Conservation (phyloP, 768 basidiomycete species). For the Boletus coccyginus region DNA sequence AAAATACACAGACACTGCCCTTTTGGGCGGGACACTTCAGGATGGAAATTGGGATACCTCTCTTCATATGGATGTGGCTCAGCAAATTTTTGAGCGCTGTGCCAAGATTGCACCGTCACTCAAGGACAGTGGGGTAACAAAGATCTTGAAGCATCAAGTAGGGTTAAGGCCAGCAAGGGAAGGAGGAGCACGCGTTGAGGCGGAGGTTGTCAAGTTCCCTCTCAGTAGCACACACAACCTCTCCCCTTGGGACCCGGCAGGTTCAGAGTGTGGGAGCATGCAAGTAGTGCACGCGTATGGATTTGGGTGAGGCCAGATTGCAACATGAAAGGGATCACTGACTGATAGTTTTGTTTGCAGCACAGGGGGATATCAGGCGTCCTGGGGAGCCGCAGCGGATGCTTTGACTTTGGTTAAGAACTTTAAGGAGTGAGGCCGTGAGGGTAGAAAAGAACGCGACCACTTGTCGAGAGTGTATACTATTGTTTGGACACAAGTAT, state of each 20-base stretch:
- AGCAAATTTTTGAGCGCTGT: constrained; percentile 47
- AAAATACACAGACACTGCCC: constrained; percentile 40
- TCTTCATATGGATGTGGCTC: constrained; percentile 38
- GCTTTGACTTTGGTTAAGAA: constrained; percentile 30
- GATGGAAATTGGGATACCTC: constrained; percentile 50
- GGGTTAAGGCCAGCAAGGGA: constrained; percentile 55
- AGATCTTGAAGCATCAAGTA: constrained; percentile 52
- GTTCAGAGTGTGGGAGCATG: constrained; percentile 23
- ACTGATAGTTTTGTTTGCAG: constrained; percentile 23
- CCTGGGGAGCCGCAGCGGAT: constrained; percentile 44
- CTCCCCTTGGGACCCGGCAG: constrained; percentile 16
- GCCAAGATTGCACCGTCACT: constrained; percentile 38
- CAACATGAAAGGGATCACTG: not conserved
- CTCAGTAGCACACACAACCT: constrained; percentile 19
- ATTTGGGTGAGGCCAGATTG: constrained; percentile 41
- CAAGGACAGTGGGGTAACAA: constrained; percentile 34
- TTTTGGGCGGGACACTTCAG: constrained; percentile 60
- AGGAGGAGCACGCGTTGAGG: constrained; percentile 57
- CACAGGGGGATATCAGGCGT: constrained; percentile 38
- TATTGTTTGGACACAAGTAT: constrained; percentile 25
- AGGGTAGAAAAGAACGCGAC: constrained; percentile 19
- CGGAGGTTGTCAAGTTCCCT: constrained; percentile 40
- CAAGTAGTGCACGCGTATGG: constrained; percentile 59
- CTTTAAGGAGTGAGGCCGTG: not conserved
- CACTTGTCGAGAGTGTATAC: constrained; percentile 30